phyloP scores from a whole-genome alignment of 169 alveolate genomes.

The Plasmodium vinckei region DNA sequence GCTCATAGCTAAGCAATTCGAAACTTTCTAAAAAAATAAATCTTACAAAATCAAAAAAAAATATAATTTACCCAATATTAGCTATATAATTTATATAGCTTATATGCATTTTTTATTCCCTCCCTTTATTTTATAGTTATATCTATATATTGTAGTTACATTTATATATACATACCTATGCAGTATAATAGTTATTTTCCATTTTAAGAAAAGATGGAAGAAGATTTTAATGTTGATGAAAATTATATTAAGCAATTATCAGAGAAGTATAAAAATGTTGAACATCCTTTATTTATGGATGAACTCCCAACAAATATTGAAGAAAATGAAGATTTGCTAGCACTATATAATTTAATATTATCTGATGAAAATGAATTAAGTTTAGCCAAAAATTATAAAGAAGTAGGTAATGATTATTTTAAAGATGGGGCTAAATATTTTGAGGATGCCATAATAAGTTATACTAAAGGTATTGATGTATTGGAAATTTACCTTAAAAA shows the following conservation, averaged over 20 bases:
- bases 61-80: no score
- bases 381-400: constrained; percentile 64
- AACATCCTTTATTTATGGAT: constrained; percentile 71
- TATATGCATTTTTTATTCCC: no score
- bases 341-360: constrained; percentile 50
- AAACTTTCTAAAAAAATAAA: no score
- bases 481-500: constrained; percentile 4
- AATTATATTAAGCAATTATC: constrained; percentile 42
- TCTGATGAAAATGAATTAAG: constrained; percentile 51
- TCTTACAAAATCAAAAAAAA: no score
- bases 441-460: constrained; percentile 72
- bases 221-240: constrained; percentile 60
- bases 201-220: constrained; percentile 20
- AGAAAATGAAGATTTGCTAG: constrained; percentile 66
- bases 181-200: not conserved
- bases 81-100: no score
- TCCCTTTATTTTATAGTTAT: not conserved
- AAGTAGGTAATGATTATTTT: constrained; percentile 64
- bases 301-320: constrained; percentile 64
- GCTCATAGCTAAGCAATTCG: no score
- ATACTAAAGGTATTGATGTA: constrained; percentile 53
- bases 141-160: not conserved
- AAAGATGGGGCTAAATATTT: constrained; percentile 60
- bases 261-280: constrained; percentile 56
- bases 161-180: not conserved